These are phyloP conservation scores for Phaeosphaeriaceae sp. DNA, from an alignment of 2,329 filamentous ascomycete genomes.

Conservation along the genomic window DNA sequence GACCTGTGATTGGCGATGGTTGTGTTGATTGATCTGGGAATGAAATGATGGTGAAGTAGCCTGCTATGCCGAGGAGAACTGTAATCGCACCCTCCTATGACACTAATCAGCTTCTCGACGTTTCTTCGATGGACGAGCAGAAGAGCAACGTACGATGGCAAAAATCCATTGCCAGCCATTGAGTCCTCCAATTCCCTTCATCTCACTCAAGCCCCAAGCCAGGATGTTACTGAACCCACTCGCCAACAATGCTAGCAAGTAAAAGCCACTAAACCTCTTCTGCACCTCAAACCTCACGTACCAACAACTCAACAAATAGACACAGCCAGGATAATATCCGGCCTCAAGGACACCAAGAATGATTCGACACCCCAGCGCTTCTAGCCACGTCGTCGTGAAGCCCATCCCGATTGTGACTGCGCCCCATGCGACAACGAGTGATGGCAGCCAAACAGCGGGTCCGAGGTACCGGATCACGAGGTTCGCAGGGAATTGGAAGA, in stretches of 20 bases:
- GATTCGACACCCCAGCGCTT: slow-evolving; percentile 16
- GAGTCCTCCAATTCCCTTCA: slow-evolving; percentile 30
- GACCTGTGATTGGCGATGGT: slow-evolving; percentile 10
- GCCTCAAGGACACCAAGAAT: slow-evolving; percentile 28
- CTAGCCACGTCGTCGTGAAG: slow-evolving; percentile 22
- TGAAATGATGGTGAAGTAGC: slow-evolving; percentile 26
- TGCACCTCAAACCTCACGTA: slow-evolving; percentile 28
- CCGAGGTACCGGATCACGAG: slow-evolving; percentile 34
- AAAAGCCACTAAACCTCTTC: slow-evolving; percentile 27
- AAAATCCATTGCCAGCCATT: slow-evolving; percentile 43
- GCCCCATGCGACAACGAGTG: slow-evolving; percentile 30
- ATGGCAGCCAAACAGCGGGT: slow-evolving; percentile 34
- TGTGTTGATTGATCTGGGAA: slow-evolving; percentile 16
- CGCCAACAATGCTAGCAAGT: slow-evolving; percentile 31
- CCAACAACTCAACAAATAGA: slow-evolving; percentile 27
- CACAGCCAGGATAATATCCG: slow-evolving; percentile 25
- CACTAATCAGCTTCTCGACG: not conserved
- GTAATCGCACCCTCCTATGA: slow-evolving; percentile 21
- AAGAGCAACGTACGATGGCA: slow-evolving; percentile 7
- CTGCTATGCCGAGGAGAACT: slow-evolving; percentile 16
- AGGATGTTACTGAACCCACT: slow-evolving; percentile 40
- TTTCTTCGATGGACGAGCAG: not conserved
- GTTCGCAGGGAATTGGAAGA: slow-evolving; percentile 40
- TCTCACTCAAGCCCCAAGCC: slow-evolving; percentile 38
- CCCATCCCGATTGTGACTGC: slow-evolving; percentile 25